Base-by-base conservation (phyloP, 2,329 filamentous ascomycete species). In the Alternaria consortialis region DNA sequence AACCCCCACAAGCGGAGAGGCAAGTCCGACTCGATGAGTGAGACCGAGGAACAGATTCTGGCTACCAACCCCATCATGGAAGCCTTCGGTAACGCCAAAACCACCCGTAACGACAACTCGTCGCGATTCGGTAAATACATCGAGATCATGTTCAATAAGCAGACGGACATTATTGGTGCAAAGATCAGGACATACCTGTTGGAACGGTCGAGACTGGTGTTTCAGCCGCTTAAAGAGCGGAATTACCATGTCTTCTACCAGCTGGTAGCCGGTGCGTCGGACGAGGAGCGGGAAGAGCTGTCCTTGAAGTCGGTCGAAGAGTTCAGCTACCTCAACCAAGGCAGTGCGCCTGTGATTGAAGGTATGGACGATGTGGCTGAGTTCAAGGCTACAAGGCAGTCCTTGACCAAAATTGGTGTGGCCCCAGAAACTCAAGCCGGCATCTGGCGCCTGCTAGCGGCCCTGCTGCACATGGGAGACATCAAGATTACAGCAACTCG, bases 211-310 rank as follows among this genome's bases (percentile, higher is more conserved):
- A 90, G 95, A 82, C 84, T 99, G 73, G 95, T 98, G 17, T 99
- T 98, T 80, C 95, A 99, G 78, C 95, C 95, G 42, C 84, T 97
- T 66, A 98, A 97, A 82, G 95, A 99, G 83, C 88, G 95, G 69
- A 99, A 99, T 80, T 99, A 99, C 82, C 95, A 99, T 80, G 94
- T 99, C 73, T 99, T 99, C 83, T 99, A 99, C 80, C 95, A 99
- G 80, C 86, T 99, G 53, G 90, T 97, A 46, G 93, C 94, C 51
- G 95, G 96, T 77, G 91, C 94, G n/a, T 89, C 92, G 2, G 92
- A 97, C 32, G 85, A 88, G 65, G 90, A 97, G 80, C 90, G 89
- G 51, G 87, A 94, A 76, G 90, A 94, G 69, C 86, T 97, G 60
- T 88, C 89, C 43, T 83, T 99, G 63, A 82, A 93, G 44, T 87